Evolutionary conservation across 768 basidiomycete genomes (phyloP).

Genomic region (Russula sp.): DNA sequence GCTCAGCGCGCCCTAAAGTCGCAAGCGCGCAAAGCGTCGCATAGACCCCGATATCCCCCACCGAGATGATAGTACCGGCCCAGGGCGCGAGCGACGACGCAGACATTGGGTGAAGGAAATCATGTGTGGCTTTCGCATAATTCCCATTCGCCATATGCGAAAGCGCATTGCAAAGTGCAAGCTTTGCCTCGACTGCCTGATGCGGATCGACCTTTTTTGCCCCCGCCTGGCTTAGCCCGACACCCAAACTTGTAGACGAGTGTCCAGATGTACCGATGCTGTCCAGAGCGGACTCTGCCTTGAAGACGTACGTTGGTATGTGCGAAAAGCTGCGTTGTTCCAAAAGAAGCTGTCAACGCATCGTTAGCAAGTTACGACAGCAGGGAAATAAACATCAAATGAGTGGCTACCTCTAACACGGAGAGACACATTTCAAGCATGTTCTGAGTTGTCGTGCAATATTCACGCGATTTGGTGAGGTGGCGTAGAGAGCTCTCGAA

Average conservation of each 20-base stretch:
- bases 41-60: conserved; percentile 82
- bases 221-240: conserved; percentile 24
- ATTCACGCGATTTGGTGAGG: conserved; percentile 89
- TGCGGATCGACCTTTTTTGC: conserved; percentile 41
- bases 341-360: conserved; percentile 54
- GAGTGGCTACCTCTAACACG: conserved; percentile 56
- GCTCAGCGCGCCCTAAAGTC: conserved; percentile 57
- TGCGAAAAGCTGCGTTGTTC: conserved; percentile 84
- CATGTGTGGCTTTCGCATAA: conserved; percentile 75
- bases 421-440: conserved; percentile 91
- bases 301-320: conserved; percentile 88
- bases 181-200: conserved; percentile 64
- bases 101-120: conserved; percentile 62
- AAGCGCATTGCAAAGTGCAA: conserved; percentile 76
- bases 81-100: conserved; percentile 67
- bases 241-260: conserved; percentile 18
- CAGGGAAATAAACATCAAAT: not conserved
- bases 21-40: conserved; percentile 80
- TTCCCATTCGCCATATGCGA: conserved; percentile 61
- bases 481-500: conserved; percentile 65
- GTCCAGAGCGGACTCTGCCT: conserved; percentile 89
- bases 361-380: conserved; percentile 6
- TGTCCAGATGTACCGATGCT: conserved; percentile 34
- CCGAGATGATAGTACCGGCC: conserved; percentile 73
- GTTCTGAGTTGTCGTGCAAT: conserved; percentile 83